Conservation (phyloP, 2,329 filamentous ascomycete genomes). For the Aspergillus bombycis region DNA sequence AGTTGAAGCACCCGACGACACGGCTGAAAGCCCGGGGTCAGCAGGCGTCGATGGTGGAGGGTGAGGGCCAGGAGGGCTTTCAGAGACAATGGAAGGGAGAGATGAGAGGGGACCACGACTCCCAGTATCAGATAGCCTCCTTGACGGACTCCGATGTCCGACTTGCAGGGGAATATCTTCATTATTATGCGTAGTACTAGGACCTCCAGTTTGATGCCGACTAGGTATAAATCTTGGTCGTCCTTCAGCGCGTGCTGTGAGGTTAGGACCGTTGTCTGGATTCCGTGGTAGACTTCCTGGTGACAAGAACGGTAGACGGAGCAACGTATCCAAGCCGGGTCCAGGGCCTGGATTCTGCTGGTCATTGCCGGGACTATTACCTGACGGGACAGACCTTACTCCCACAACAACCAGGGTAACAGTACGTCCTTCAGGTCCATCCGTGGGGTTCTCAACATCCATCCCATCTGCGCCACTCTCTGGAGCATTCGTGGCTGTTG, state of each 20-base stretch:
- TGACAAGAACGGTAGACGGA: constrained; percentile 48
- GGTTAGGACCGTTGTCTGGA: constrained; percentile 51
- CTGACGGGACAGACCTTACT: constrained; percentile 66
- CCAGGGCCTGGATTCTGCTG: constrained; percentile 47
- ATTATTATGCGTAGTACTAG: constrained; percentile 50
- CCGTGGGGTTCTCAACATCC: constrained; percentile 44
- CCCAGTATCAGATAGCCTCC: constrained; percentile 37
- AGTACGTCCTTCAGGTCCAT: constrained; percentile 58
- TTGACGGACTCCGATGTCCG: constrained; percentile 39
- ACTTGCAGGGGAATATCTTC: constrained; percentile 59
- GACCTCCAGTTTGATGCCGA: constrained; percentile 58
- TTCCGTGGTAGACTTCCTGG: constrained; percentile 47
- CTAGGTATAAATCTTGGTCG: constrained; percentile 58
- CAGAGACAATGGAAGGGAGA: constrained; percentile 52
- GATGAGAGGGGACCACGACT: constrained; percentile 35
- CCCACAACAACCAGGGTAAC: constrained; percentile 72
- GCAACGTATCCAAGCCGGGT: constrained; percentile 49
- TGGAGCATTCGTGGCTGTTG: constrained; percentile 28
- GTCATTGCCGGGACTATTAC: constrained; percentile 48
- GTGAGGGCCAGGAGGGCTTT: constrained; percentile 60
- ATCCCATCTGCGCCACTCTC: constrained; percentile 36
- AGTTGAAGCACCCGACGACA: constrained; percentile 57
- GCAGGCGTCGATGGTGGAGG: constrained; percentile 68
- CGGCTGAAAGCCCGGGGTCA: constrained; percentile 58
- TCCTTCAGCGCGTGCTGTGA: constrained; percentile 57